phyloP scores from a whole-genome alignment of 345 rosid species.

The Eucalyptus globulus region DNA sequence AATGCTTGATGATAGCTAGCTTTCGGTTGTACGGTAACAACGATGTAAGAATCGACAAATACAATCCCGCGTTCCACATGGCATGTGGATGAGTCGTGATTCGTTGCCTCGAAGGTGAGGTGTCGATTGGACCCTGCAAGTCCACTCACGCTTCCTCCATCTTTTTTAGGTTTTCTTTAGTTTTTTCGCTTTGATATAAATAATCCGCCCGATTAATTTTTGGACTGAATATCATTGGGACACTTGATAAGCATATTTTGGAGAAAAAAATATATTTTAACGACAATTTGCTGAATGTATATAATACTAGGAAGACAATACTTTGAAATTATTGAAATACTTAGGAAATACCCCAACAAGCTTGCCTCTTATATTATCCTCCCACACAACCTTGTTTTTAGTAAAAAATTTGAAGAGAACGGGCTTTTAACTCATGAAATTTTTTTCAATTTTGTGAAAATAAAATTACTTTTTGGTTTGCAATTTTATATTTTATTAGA shows the following conservation, averaged over 20 bases:
- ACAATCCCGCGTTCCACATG: neutral
- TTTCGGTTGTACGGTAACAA: neutral
- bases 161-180: neutral
- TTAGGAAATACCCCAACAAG: neutral
- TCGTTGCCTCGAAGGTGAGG: neutral
- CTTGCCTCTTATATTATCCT: neutral
- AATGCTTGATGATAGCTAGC: neutral
- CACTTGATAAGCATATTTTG: neutral
- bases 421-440: neutral
- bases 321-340: too few species aligned
- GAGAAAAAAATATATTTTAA: neutral
- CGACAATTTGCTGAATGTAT: neutral
- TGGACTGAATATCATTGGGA: neutral
- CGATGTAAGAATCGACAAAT: neutral
- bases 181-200: neutral
- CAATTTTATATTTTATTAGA: too few species aligned
- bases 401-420: neutral
- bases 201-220: neutral
- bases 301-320: neutral
- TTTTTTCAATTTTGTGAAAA: too few species aligned
- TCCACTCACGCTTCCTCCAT: neutral
- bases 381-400: neutral
- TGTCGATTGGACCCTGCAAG: neutral
- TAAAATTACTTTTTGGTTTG: too few species aligned
- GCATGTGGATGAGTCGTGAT: neutral